Percentiles rank a stretch among this genome's conserved stretches.
phyloP scores from a whole-genome alignment of 176 grass and related monocot genomes.

The Zizania latifolia region DNA sequence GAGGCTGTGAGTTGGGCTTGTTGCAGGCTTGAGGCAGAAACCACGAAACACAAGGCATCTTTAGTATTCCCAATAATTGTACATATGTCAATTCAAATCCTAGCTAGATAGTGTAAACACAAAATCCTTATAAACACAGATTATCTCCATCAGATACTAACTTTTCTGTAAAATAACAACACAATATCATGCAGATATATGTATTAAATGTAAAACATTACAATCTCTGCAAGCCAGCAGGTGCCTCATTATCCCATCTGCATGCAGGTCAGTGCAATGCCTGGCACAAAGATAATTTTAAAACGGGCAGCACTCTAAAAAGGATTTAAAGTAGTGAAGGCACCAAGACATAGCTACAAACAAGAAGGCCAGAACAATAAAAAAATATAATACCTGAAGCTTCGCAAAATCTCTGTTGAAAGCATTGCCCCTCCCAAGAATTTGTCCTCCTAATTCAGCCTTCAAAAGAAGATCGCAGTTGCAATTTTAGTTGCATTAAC shows the following conservation, averaged over 20 bases:
- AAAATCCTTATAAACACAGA: neutral
- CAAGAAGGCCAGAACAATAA: neutral
- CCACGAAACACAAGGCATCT: neutral
- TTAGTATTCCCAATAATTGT: neutral
- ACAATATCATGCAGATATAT: neutral
- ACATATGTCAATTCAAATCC: neutral
- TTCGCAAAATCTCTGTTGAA: conserved; percentile 48
- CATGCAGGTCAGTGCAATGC: conserved; percentile 7
- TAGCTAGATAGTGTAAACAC: conserved; percentile 1
- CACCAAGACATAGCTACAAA: neutral
- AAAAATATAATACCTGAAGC: conserved; percentile 52
- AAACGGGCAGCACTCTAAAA: neutral
- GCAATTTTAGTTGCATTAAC: conserved; percentile 10
- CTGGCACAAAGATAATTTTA: conserved; percentile 21
- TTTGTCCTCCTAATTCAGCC: conserved; percentile 65
- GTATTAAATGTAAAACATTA: neutral
- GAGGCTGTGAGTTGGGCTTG: neutral
- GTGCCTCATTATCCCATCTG: neutral
- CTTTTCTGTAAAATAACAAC: conserved; percentile 10
- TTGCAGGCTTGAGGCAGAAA: neutral
- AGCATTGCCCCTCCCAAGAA: conserved; percentile 55
- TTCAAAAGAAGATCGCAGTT: conserved; percentile 25
- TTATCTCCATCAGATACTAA: neutral
- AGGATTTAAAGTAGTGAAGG: neutral
- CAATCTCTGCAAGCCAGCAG: neutral